Base-by-base conservation (phyloP, 495 filamentous ascomycete species). In the Parathielavia hyrcaniae region DNA sequence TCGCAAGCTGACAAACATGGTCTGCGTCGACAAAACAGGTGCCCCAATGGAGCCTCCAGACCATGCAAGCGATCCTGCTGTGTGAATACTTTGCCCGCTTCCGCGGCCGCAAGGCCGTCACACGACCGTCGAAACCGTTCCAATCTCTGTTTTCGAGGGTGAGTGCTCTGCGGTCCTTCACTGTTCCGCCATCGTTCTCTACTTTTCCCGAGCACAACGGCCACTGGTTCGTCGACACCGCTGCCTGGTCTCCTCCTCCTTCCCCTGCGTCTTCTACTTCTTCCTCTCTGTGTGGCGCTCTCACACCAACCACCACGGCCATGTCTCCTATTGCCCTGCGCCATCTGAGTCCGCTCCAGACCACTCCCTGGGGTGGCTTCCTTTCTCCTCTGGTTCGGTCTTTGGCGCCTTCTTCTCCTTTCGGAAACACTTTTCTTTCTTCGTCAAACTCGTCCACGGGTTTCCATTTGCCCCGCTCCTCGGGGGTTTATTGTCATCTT, bases 31-130 rank as follows among this genome's bases (percentile, higher is more conserved):
- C 32, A 26, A 57, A 53, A 52, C 52, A 77, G 73, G 61, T 67
- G 36, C 62, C 69, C 14, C 69, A 72, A 52, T 79, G 77, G 76
- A 73, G 63, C 66, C 66, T 79, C 35, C 68, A 75, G 51, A 69
- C 73, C 59, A 80, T 80, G 78, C 79, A 81, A 68, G 69, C 77
- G 39, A 79, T 81, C 59, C 69, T 82, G 41, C 69, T 82, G 19
- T 80, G 75, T 64, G 80, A 82, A 61, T 70, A 77, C 59, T 82
- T 80, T 58, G 70, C 72, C 41, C 73, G 74, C 48, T 81, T 81
- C 64, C 73, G 79, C 46, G 79, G 78, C 60, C 71, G 73, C 50
- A 78, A 75, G 65, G 72, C 69, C 34, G 62, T 66, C 46, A 69
- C 73, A 53, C 62, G 61, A 52, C 55, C 74, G 52, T 80, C 79